These are phyloP conservation scores for Zarea fungicola DNA, from an alignment of 2,329 filamentous ascomycete genomes.

Conservation along the genomic window DNA sequence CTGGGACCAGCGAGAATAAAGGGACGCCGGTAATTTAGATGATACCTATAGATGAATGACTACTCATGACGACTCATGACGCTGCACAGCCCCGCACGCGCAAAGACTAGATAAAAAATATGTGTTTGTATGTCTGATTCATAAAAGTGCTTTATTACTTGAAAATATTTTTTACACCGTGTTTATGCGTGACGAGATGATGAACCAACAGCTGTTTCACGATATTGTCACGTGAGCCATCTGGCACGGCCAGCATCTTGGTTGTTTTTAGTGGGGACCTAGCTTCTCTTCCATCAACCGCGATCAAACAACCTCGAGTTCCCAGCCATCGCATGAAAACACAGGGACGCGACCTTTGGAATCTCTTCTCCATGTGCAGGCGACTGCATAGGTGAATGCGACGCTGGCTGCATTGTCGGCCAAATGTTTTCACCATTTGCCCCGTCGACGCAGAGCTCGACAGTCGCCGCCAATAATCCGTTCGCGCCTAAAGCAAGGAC, in stretches of 20 bases:
- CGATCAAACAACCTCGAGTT: slow-evolving; percentile 10
- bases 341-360: background rate
- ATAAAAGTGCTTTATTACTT: background rate
- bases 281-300: slow-evolving; percentile 10
- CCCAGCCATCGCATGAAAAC: slow-evolving; percentile 7
- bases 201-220: too few relatives aligned
- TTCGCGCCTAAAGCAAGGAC: slow-evolving; percentile 26
- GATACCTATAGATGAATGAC: background rate
- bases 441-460: slow-evolving; percentile 30
- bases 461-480: slow-evolving; percentile 29
- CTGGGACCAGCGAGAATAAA: slow-evolving; percentile 69
- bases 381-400: slow-evolving; percentile 31
- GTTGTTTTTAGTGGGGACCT: slow-evolving; percentile 9
- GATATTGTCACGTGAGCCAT: slow-evolving; percentile 9
- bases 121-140: too few relatives aligned
- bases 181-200: too few relatives aligned
- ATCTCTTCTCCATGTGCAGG: slow-evolving; percentile 28
- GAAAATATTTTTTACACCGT: background rate
- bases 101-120: too few relatives aligned
- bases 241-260: background rate
- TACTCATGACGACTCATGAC: slow-evolving; percentile 1
- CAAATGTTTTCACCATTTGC: slow-evolving; percentile 35
- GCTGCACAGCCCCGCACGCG: background rate
- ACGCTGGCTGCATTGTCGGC: slow-evolving; percentile 36
- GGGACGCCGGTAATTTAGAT: slow-evolving; percentile 17